phyloP scores from a whole-genome alignment of 2,329 filamentous ascomycete species.

The Aurifilum marmelostoma region DNA sequence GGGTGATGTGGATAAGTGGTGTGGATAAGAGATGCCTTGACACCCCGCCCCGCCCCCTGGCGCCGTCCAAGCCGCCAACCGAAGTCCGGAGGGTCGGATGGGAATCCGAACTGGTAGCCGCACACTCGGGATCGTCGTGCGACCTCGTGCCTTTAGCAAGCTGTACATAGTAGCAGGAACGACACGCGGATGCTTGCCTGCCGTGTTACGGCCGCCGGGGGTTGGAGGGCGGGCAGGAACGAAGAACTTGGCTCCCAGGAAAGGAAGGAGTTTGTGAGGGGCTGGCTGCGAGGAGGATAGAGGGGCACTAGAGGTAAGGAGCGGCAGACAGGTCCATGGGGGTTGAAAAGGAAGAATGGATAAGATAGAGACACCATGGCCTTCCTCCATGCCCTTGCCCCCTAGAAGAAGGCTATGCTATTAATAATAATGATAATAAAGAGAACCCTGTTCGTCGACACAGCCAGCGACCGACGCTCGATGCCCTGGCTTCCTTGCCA shows the following conservation, averaged over 20 bases:
- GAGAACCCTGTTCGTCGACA: not conserved
- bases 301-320: not conserved
- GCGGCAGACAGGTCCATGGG: no score
- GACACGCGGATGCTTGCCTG: not conserved
- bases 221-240: no score
- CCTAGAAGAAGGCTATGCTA: not conserved
- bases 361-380: not conserved
- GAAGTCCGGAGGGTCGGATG: slow-evolving; percentile 11
- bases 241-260: not conserved
- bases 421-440: not conserved
- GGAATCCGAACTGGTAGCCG: not conserved
- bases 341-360: not conserved
- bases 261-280: not conserved
- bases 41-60: not conserved
- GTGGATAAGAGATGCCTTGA: not conserved
- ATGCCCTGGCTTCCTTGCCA: not conserved
- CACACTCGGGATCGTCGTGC: not conserved
- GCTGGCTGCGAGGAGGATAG: not conserved
- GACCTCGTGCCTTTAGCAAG: not conserved
- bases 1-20: not conserved
- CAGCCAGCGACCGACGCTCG: not conserved
- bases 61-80: not conserved
- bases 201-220: not conserved
- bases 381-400: not conserved
- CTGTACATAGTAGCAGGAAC: not conserved